These are phyloP conservation scores for Henningerozyma blattae DNA, from an alignment of 805 yeast genomes.

Conservation along the genomic window DNA sequence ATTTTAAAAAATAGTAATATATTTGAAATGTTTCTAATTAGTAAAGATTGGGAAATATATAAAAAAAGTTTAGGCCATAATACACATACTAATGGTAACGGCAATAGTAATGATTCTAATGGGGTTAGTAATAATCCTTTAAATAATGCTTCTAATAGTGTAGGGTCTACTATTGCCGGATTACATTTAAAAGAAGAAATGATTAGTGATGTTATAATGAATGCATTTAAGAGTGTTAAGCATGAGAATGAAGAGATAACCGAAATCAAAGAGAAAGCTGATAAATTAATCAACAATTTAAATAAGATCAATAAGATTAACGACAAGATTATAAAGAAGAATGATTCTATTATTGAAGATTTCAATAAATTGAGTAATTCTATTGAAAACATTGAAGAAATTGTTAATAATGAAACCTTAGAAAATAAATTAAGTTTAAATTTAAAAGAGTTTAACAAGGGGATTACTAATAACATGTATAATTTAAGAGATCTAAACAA, in stretches of 20 bases:
- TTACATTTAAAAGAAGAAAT: constrained; percentile 40
- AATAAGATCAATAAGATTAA: constrained; percentile 68
- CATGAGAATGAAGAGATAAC: constrained; percentile 64
- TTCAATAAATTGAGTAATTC: constrained; percentile 61
- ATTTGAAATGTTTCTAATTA: constrained; percentile 23
- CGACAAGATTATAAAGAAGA: constrained; percentile 56
- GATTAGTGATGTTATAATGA: constrained; percentile 83
- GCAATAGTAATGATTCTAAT: constrained; percentile 6
- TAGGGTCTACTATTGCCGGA: too few relatives aligned
- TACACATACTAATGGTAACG: neutral
- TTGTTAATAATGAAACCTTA: constrained; percentile 32
- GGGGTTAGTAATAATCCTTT: constrained; percentile 85
- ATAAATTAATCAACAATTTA: constrained; percentile 76
- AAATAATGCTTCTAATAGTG: constrained; percentile 83
- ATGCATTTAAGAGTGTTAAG: constrained; percentile 74
- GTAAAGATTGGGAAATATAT: constrained; percentile 25
- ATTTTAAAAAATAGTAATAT: constrained; percentile 55
- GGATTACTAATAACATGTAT: constrained; percentile 31
- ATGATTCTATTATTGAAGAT: constrained; percentile 63
- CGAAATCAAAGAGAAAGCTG: constrained; percentile 71
- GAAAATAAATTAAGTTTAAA: constrained; percentile 17
- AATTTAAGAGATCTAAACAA: constrained; percentile 34
- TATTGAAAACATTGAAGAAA: constrained; percentile 49
- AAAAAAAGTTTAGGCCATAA: constrained; percentile 17
- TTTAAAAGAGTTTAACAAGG: constrained; percentile 35